Evolutionary conservation across 2,329 filamentous ascomycete genomes (phyloP).

Genomic region (Pseudomassariella vexata): DNA sequence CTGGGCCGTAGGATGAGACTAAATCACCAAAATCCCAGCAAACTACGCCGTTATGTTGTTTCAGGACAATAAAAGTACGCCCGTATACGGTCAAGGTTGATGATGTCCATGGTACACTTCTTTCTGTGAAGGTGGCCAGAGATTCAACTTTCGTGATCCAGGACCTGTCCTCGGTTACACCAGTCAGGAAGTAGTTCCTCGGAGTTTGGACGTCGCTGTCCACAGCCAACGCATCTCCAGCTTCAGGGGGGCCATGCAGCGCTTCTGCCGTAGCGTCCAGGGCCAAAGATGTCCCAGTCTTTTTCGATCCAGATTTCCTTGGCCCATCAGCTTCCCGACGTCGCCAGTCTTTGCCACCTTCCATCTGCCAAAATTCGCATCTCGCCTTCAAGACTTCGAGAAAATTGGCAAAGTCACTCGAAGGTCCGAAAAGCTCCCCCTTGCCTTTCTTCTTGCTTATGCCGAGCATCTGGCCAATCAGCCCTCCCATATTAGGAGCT

Average conservation of each 20-base stretch:
- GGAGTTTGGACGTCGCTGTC: constrained; percentile 13
- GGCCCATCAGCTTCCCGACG: constrained; percentile 41
- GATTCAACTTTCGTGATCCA: no score
- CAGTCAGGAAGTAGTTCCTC: constrained; percentile 20
- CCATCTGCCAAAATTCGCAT: constrained; percentile 82
- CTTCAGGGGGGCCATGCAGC: background rate
- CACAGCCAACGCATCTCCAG: constrained; percentile 2
- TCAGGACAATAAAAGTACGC: constrained; percentile 53
- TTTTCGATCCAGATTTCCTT: constrained; percentile 7
- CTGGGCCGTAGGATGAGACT: constrained; percentile 65
- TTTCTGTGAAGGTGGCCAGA: no score
- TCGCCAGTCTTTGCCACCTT: constrained; percentile 67
- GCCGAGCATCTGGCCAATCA: constrained; percentile 44
- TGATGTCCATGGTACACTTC: constrained; percentile 37
- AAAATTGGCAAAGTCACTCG: constrained; percentile 71
- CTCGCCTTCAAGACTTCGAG: constrained; percentile 69
- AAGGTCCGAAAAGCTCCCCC: constrained; percentile 50
- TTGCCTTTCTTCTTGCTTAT: constrained; percentile 27
- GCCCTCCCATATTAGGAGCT: constrained; percentile 42
- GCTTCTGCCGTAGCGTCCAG: constrained; percentile 1
- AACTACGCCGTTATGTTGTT: constrained; percentile 50
- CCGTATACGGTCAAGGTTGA: constrained; percentile 53
- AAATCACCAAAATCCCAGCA: constrained; percentile 65
- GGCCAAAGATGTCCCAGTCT: constrained; percentile 7
- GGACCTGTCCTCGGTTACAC: constrained; percentile 15